These are phyloP conservation scores for Crinitomyces ghanaensis DNA, from an alignment of 805 yeast species.

Conservation along the genomic window DNA sequence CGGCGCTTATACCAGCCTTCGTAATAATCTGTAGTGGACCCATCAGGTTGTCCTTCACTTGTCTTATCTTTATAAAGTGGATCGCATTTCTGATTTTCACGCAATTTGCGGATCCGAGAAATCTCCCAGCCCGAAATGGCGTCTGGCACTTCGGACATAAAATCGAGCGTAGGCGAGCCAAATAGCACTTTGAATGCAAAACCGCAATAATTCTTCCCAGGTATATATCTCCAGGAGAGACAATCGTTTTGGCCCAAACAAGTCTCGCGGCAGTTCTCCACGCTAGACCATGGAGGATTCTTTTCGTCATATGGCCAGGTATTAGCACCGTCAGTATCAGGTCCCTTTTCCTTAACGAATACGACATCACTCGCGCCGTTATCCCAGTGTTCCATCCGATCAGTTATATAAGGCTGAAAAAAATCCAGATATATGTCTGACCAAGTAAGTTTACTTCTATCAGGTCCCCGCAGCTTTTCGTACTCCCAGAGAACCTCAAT, in stretches of 20 bases:
- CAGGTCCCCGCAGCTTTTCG: constrained; percentile 19
- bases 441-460: constrained; percentile 11
- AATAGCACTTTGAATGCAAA: constrained; percentile 3
- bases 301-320: constrained; percentile 4
- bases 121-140: constrained; percentile 20
- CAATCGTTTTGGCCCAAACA: constrained; percentile 9
- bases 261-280: constrained; percentile 9
- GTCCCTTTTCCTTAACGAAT: no score
- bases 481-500: constrained; percentile 23
- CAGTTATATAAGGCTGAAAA: constrained; percentile 12
- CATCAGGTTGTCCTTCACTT: constrained; percentile 9
- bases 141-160: not conserved
- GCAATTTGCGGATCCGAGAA: constrained; percentile 20
- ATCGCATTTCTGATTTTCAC: constrained; percentile 18
- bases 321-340: not conserved
- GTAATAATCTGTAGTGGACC: constrained; percentile 4
- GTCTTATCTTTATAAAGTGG: constrained; percentile 2
- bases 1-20: constrained; percentile 13
- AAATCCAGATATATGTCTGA: constrained; percentile 15
- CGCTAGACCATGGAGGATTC: constrained; percentile 10
- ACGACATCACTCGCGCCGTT: constrained; percentile 6
- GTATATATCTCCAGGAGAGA: constrained; percentile 7
- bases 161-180: constrained; percentile 5
- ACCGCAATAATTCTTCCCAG: constrained; percentile 5
- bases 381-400: constrained; percentile 12